Base-by-base conservation (phyloP, 768 basidiomycete genomes). In the Mycena albidolilacea region DNA sequence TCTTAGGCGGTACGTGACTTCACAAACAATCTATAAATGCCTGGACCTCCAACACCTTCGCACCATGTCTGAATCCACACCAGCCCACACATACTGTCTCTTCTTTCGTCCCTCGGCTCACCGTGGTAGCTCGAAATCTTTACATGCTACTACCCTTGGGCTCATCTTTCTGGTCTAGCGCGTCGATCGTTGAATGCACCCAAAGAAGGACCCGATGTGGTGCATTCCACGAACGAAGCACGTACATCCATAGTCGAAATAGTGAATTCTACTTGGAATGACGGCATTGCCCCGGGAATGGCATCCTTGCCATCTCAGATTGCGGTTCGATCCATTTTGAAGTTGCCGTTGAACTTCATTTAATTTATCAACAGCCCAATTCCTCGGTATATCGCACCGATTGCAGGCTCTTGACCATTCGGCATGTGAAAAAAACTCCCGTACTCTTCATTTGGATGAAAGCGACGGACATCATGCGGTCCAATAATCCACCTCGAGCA, bases 261-360 rank as follows among this genome's bases (percentile, higher is more conserved):
- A 14, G 44, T 64, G 2, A 70, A 70, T 41, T 44, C 23, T 7
- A 58, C 52, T 2, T 70, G 69, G 69, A 62, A 70, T 39, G 50
- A 19, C 8, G 69, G 69, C 11, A 70, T 70, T 21, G 69, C 46
- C 52, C 0, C 30, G 0, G 62, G 52, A 54, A 70, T 70, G 69
- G 21, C 44, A 17, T 5, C 10, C 11, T n/a, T 70, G 19, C 69
- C 69, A 1, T 54, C 30, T 15, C n/a, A 58, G 0, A 63, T 64
- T 39, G 69, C 69, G 10, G 69, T 64, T 7, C 4, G 59, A 30
- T 52, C 50, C 23, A 21, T 30, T 8, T 37, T 50, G 23, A 55
- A 6, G 6, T 30, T 6, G 11, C 21, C 15, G 11, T 35, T 50
- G 2, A 8, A 3, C 46, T 19, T 35, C 10, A n/a, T 39, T 38